Percentiles rank a stretch among this genome's conserved stretches.
Conservation (phyloP, 805 yeast species). For the Ogataea trehalophila region DNA sequence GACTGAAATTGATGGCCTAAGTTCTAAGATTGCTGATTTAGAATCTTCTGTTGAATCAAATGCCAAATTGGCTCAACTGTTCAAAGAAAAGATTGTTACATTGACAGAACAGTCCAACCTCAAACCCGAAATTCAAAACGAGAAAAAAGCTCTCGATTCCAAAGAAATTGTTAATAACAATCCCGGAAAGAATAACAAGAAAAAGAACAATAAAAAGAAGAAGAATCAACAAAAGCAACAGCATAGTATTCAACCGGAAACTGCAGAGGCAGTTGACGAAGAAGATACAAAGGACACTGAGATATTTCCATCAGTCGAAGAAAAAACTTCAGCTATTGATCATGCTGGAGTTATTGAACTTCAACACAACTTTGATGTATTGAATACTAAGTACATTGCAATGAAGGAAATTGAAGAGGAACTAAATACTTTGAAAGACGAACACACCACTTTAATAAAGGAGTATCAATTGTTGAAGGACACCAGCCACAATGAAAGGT, state of each 20-base stretch:
- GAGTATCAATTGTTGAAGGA: conserved; percentile 1
- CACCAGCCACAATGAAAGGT: neutral
- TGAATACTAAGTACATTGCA: conserved; percentile 9
- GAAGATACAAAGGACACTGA: conserved; percentile 19
- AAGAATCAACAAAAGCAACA: conserved; percentile 8
- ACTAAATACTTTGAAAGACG: conserved; percentile 4
- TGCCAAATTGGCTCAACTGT: conserved; percentile 18
- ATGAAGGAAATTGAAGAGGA: conserved; percentile 4
- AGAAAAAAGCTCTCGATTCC: neutral
- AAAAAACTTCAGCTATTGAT: conserved; percentile 1
- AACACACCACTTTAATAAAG: conserved; percentile 1
- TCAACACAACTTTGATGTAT: conserved; percentile 18
- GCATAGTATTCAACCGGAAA: conserved; percentile 1
- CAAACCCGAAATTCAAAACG: neutral
- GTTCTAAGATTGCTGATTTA: neutral
- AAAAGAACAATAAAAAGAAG: conserved; percentile 17
- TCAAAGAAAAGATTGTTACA: conserved; percentile 23
- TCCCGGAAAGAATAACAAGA: conserved; percentile 12
- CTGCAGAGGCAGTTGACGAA: conserved; percentile 15
- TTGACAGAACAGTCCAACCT: conserved; percentile 17
- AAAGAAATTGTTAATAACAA: neutral
- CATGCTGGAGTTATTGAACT: conserved; percentile 22
- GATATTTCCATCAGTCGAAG: conserved; percentile 5
- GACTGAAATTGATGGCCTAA: neutral
- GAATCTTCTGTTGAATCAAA: conserved; percentile 19